Evolutionary conservation across 192 early-diverging fungal species (phyloP).

Genomic region (Allomyces javanicus): DNA sequence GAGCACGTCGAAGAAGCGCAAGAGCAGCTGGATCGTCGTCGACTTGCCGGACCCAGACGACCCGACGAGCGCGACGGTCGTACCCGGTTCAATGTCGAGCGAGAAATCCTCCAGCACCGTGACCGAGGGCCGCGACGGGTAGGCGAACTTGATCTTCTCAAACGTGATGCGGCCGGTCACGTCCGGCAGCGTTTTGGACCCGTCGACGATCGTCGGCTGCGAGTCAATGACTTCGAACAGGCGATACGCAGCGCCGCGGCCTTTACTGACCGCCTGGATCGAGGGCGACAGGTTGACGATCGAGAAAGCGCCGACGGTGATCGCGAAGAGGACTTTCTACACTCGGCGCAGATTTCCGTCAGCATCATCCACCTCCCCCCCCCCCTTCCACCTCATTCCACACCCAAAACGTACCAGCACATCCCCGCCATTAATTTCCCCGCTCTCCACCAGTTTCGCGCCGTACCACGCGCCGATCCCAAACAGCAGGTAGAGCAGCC

Average conservation of each 20-base stretch:
- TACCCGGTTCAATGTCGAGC: constrained; percentile 43
- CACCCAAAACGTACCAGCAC: constrained; percentile 41
- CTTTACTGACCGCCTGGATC: constrained; percentile 49
- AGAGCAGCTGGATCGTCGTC: constrained; percentile 37
- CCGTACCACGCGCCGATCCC: constrained; percentile 68
- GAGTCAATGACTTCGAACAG: constrained; percentile 69
- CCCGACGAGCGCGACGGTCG: constrained; percentile 60
- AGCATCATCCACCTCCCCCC: constrained; percentile 16
- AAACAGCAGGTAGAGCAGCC: constrained; percentile 54
- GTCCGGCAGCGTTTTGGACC: constrained; percentile 1
- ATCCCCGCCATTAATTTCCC: constrained; percentile 16
- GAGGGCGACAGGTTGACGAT: constrained; percentile 51
- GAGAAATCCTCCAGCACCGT: constrained; percentile 49
- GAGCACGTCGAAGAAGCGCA: constrained; percentile 32
- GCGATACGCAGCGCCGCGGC: constrained; percentile 59
- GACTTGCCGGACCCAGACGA: constrained; percentile 48
- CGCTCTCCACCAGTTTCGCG: constrained; percentile 18
- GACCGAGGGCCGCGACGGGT: constrained; percentile 68
- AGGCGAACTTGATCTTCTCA: constrained; percentile 55
- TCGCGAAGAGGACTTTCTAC: constrained; percentile 63
- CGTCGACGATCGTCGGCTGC: constrained; percentile 49
- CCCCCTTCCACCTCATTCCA: constrained; percentile 25
- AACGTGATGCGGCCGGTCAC: constrained; percentile 55
- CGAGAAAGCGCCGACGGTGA: constrained; percentile 56
- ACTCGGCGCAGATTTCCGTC: constrained; percentile 20